Conservation (phyloP, 805 yeast genomes). For the Kluyveromyces starmeri region DNA sequence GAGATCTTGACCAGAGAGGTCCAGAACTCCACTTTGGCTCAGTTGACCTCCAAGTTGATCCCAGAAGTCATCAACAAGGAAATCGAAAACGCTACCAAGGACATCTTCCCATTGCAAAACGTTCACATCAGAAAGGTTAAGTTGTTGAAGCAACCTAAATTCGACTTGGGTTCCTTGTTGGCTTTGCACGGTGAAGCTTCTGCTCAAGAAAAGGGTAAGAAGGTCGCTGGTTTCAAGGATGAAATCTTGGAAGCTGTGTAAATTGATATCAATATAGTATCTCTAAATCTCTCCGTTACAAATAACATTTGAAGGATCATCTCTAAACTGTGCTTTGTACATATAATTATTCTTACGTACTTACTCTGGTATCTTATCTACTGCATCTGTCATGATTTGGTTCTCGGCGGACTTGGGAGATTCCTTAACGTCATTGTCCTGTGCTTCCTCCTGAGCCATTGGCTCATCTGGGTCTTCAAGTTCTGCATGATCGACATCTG, state of each 20-base stretch:
- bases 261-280: conserved; percentile 23
- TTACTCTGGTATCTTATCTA: background rate
- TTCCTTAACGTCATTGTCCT: background rate
- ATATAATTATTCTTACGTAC: background rate
- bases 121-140: conserved; percentile 98
- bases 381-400: background rate
- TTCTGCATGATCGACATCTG: too few relatives aligned
- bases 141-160: conserved; percentile 97
- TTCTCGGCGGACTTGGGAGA: too few relatives aligned
- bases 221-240: conserved; percentile 96
- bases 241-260: conserved; percentile 96
- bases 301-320: conserved; percentile 2
- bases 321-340: background rate
- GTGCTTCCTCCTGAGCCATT: background rate
- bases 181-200: conserved; percentile 96
- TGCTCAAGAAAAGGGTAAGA: conserved; percentile 95
- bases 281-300: conserved; percentile 4
- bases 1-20: conserved; percentile 97
- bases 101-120: conserved; percentile 96
- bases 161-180: conserved; percentile 92
- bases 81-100: conserved; percentile 91
- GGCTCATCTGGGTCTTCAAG: conserved; percentile 3
- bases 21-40: conserved; percentile 88
- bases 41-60: conserved; percentile 92
- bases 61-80: conserved; percentile 99